Conservation (phyloP, 768 basidiomycete species). For the Cystobasidium tubakii region DNA sequence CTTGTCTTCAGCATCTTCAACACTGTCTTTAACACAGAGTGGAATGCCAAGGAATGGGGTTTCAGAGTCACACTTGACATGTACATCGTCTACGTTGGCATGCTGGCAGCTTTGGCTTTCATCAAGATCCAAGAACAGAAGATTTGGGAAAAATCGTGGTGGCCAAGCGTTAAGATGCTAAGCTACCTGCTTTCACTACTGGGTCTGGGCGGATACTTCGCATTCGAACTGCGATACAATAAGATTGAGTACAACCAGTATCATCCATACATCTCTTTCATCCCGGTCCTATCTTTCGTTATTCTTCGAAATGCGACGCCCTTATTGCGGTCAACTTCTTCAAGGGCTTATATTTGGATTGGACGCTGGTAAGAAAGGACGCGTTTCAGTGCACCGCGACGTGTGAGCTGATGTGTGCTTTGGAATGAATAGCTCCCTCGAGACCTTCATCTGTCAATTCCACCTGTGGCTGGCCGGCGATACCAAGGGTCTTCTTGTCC, state of each 20-base stretch:
- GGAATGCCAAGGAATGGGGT: constrained; percentile 79
- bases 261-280: constrained; percentile 73
- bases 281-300: constrained; percentile 73
- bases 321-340: constrained; percentile 64
- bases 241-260: constrained; percentile 81
- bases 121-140: constrained; percentile 70
- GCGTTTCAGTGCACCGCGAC: not conserved
- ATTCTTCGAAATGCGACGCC: constrained; percentile 69
- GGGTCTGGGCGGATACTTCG: constrained; percentile 68
- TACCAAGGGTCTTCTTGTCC: constrained; percentile 55
- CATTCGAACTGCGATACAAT: constrained; percentile 71
- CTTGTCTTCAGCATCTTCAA: constrained; percentile 61
- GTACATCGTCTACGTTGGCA: constrained; percentile 81
- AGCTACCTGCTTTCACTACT: constrained; percentile 56
- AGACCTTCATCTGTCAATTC: constrained; percentile 66
- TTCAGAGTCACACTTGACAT: constrained; percentile 85
- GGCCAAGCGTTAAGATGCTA: constrained; percentile 57
- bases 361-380: constrained; percentile 58
- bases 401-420: not conserved
- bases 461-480: constrained; percentile 73
- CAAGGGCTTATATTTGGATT: constrained; percentile 67
- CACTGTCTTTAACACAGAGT: constrained; percentile 65
- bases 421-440: constrained; percentile 56
- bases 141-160: constrained; percentile 63
- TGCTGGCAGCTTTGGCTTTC: constrained; percentile 66